These are phyloP conservation scores for Boletus fagicola DNA, from an alignment of 768 basidiomycete species.

Conservation along the genomic window DNA sequence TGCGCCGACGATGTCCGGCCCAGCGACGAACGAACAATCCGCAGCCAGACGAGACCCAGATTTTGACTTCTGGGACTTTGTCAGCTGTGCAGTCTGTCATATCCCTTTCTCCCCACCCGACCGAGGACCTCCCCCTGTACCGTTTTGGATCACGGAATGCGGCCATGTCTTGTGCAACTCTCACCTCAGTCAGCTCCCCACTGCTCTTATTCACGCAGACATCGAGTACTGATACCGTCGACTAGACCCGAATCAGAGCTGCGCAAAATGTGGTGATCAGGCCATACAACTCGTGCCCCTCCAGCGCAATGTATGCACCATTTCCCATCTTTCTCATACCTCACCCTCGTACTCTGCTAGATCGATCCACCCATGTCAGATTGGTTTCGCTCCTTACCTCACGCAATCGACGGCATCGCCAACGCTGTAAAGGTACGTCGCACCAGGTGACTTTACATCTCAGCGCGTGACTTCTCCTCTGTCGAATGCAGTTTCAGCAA, in stretches of 20 bases:
- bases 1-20: slow-evolving; percentile 9
- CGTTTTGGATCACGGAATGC: slow-evolving; percentile 89
- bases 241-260: slow-evolving; percentile 70
- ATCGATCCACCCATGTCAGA: slow-evolving; percentile 79
- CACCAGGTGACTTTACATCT: background rate
- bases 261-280: slow-evolving; percentile 62
- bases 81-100: slow-evolving; percentile 67
- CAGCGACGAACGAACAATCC: slow-evolving; percentile 9
- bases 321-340: background rate
- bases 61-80: slow-evolving; percentile 80
- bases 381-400: slow-evolving; percentile 71
- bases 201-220: background rate
- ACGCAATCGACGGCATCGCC: slow-evolving; percentile 60
- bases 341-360: slow-evolving; percentile 37
- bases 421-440: slow-evolving; percentile 60
- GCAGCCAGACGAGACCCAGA: slow-evolving; percentile 19
- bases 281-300: slow-evolving; percentile 69
- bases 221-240: background rate
- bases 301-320: slow-evolving; percentile 60
- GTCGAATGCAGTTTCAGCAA: slow-evolving; percentile 64
- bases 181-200: slow-evolving; percentile 65
- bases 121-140: slow-evolving; percentile 52
- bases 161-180: slow-evolving; percentile 84
- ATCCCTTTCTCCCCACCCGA: slow-evolving; percentile 57
- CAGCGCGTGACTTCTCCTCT: background rate